Evolutionary conservation across 2,329 filamentous ascomycete genomes (phyloP).

Genomic region (Monosporascus sp.): DNA sequence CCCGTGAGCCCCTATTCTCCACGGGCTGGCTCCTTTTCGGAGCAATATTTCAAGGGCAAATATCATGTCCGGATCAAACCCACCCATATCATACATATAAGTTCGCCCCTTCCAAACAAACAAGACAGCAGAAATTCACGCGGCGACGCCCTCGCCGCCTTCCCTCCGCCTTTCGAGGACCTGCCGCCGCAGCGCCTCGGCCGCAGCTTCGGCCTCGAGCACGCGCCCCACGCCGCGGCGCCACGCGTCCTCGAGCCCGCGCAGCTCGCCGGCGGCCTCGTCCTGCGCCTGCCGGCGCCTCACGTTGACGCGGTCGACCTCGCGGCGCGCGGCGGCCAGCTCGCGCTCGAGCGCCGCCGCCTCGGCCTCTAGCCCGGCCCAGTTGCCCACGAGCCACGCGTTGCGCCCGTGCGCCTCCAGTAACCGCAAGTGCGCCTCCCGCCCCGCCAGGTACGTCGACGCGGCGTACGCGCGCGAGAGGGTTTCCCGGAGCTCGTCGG

Average conservation of each 20-base stretch:
- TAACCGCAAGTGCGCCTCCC: conserved; percentile 57
- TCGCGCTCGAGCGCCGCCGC: conserved; percentile 67
- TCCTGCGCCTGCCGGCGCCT: conserved; percentile 66
- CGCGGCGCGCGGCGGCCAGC: conserved; percentile 59
- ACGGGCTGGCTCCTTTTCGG: too few relatives aligned
- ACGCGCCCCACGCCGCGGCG: conserved; percentile 70
- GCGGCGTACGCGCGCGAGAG: conserved; percentile 50
- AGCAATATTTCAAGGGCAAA: too few relatives aligned
- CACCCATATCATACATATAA: neutral
- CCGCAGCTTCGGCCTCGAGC: conserved; percentile 81
- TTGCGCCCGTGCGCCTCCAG: conserved; percentile 81
- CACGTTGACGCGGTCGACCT: conserved; percentile 69
- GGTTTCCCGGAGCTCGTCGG: conserved; percentile 51
- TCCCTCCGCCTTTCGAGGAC: conserved; percentile 58
- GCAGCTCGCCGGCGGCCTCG: conserved; percentile 66
- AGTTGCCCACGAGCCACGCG: conserved; percentile 84
- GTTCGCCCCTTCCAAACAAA: neutral
- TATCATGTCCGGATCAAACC: conserved; percentile 2
- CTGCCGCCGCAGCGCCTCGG: conserved; percentile 63
- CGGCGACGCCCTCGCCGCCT: conserved; percentile 7
- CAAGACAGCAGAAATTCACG: neutral
- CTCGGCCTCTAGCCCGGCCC: conserved; percentile 64
- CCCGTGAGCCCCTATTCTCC: too few relatives aligned
- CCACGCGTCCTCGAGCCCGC: conserved; percentile 72
- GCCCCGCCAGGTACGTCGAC: conserved; percentile 45